Base-by-base conservation (phyloP, 805 yeast genomes). In the Phaffomyces opuntiae region DNA sequence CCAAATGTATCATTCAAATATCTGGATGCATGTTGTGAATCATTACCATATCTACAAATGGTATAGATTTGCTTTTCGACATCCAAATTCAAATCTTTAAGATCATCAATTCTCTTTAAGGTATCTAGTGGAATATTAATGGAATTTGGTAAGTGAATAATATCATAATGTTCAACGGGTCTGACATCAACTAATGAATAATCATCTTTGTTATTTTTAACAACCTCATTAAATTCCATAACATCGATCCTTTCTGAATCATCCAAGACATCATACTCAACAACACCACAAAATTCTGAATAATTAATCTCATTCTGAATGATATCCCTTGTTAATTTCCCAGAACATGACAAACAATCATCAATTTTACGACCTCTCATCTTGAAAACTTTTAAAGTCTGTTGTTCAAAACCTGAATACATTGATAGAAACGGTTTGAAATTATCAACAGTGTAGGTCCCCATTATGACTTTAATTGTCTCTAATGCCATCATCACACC, bases 401-500 rank as follows among this genome's bases (percentile, higher is more conserved):
- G 89, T 26, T 69, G 72, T 3, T 81, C 83, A 53, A 74, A 83
- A 0, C 85, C 91, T 1, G 80, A 77, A 57, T 82, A 87, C 53
- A 81, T 69, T 17, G 82, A 65, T 45, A 89, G 66, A 55, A 81
- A 83, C 0, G 96, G 96, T 45, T 69, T 63, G 62, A 86, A 87
- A 40, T 66, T 72, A 0, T 72, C 74, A 1, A 45, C 35, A 0
- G 69, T 64, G 54, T 87, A 85, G 34, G 65, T 68, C 0, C 74
- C 81, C 3, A 83, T 70, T 3, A 87, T 56, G 8, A 91, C 69
- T 60, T 91, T 90, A 25, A 95, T 73, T 0, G 95, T 73, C 57
- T 93, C 99, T 19, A 84, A 65, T 0, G 96, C 95, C 85, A 93
- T 91, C 72, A 86, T 73, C 0, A 80, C 71, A 9, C 99, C 99